A percentile compares a stretch with the other conserved stretches of the same genome.
Conservation (phyloP, 2,329 filamentous ascomycete species). For the Immersiporthe knoxdaviesiana region DNA sequence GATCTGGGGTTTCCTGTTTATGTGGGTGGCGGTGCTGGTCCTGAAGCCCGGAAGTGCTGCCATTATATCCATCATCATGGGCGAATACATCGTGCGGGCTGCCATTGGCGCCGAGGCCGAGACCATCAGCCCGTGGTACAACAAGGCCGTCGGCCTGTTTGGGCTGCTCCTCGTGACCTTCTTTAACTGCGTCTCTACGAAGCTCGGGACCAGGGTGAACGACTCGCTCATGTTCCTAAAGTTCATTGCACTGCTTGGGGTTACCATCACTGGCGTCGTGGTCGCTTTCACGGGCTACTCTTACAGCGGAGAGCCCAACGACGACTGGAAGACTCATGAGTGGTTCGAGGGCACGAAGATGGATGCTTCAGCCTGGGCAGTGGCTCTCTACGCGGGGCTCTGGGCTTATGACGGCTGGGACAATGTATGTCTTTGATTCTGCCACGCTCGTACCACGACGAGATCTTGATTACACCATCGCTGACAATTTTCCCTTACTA, state of each 20-base stretch:
- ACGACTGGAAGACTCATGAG: conserved; percentile 82
- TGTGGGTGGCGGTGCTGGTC: conserved; percentile 93
- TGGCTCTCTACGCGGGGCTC: conserved; percentile 90
- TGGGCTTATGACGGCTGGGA: conserved; percentile 99
- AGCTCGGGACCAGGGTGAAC: conserved; percentile 81
- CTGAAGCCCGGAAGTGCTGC: conserved; percentile 91
- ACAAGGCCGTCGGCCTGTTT: conserved; percentile 81
- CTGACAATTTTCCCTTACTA: conserved; percentile 41
- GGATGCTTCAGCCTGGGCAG: conserved; percentile 84
- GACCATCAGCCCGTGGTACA: conserved; percentile 82
- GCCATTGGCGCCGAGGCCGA: conserved; percentile 85
- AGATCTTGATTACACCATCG: background rate
- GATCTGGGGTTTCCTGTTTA: conserved; percentile 89
- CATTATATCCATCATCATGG: conserved; percentile 97
- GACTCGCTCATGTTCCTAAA: conserved; percentile 98
- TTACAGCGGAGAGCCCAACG: conserved; percentile 72
- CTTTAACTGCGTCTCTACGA: conserved; percentile 89
- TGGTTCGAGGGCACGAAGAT: conserved; percentile 89
- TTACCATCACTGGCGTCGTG: conserved; percentile 85
- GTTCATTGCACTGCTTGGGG: conserved; percentile 83
- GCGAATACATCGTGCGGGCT: conserved; percentile 92
- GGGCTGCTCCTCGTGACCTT: conserved; percentile 78
- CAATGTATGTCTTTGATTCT: conserved; percentile 73
- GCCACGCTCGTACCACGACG: background rate
- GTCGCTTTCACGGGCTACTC: conserved; percentile 87